Base-by-base conservation (phyloP, 306 rosid genomes). In the Pyrus communis region DNA sequence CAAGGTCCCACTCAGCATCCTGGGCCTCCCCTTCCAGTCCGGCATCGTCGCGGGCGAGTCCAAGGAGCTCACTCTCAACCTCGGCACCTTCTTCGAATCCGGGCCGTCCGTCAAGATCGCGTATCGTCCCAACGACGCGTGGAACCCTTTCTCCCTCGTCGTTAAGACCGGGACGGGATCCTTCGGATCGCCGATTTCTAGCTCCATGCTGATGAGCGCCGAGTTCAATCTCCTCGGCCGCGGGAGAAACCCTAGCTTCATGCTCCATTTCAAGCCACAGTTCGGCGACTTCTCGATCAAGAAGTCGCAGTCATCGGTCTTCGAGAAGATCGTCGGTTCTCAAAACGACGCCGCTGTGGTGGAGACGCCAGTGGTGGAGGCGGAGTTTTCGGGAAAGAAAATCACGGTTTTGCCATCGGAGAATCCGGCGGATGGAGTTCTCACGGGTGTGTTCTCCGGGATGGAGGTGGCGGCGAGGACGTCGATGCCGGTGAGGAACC, bases 221-320 rank as follows among this genome's bases (percentile, higher is more conserved):
- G 91, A 95, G 51, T 92, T 92, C 88, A 88, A 82, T 68, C 42
- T 92, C n/a, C 79, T 91, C 38, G 71, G 51, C 59, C 75, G 75
- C 21, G 89, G 85, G 11, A 43, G 25, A 31, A 85, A 75, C 54
- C 97, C 97, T 3, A 59, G 81, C 63, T 95, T 95, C 81, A 92
- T 90, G 97, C 97, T 95, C 46, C 93, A 95, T 67, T 87, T 95
- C 78, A 92, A 92, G 70, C 98, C 98, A 4, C 82, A 75, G 2
- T 83, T 90, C 30, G 98, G 98, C 9, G 98, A 95, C 77, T 95
- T 92, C 84, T 86, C 97, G 12, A 73, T 92, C 70, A 95, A 86
- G 88, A 95, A 95, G 72, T 80, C 96, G 6, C 96, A 92, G 63
- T 86, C 97, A 0, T 93, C 98, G 5, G 40, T 84, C 25, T 73